phyloP scores from a whole-genome alignment of 2,329 filamentous ascomycete species.

The Diplodia corticola region DNA sequence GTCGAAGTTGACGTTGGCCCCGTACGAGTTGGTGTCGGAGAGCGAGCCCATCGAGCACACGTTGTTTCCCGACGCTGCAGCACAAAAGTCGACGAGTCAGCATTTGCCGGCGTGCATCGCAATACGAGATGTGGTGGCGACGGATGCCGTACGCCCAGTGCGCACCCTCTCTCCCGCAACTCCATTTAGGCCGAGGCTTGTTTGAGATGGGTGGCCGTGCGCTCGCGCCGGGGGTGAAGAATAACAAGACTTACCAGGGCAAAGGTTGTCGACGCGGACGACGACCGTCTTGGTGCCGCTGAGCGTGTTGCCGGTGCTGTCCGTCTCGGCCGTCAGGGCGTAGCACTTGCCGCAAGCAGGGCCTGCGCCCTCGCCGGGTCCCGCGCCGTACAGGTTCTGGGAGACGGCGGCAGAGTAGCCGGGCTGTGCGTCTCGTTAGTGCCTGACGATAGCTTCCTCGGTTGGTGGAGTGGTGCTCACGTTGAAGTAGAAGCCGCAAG shows the following conservation, averaged over 20 bases:
- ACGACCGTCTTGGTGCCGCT: slow-evolving; percentile 38
- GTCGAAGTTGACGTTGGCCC: slow-evolving; percentile 45
- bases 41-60: slow-evolving; percentile 40
- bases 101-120: not conserved
- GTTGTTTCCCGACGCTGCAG: slow-evolving; percentile 36
- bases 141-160: not conserved
- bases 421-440: slow-evolving; percentile 20
- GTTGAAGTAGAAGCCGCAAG: slow-evolving; percentile 26
- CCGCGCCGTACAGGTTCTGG: slow-evolving; percentile 43
- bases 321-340: slow-evolving; percentile 39
- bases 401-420: slow-evolving; percentile 37
- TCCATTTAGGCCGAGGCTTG: not conserved
- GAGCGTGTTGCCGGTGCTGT: slow-evolving; percentile 32
- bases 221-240: too few species aligned
- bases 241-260: slow-evolving; percentile 31
- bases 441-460: not conserved
- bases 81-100: not conserved
- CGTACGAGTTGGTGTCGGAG: slow-evolving; percentile 39
- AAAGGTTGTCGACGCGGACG: slow-evolving; percentile 45
- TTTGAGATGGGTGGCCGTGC: not conserved
- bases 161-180: not conserved
- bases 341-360: slow-evolving; percentile 45
- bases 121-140: not conserved
- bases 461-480: slow-evolving; percentile 1
- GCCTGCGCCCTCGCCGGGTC: slow-evolving; percentile 39